These are phyloP conservation scores for barrel medic (Medicago truncatula) DNA, from an alignment of 306 rosid species.

Conservation along the genomic window MtrunA17r5.0-ANR NC_053042.1:21349501-21350000, in stretches of 20 bases:
- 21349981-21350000: too few relatives aligned
- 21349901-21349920: neutral
- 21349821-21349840: constrained; percentile 28
- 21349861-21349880: constrained; percentile 38
- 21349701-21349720: constrained; percentile 54
- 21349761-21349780: constrained; percentile 17
- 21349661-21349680: constrained; percentile 86
- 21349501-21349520: constrained; percentile 10
- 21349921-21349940: constrained; percentile 29
- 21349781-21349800: constrained; percentile 11
- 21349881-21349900: constrained; percentile 55
- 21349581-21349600: constrained; percentile 55
- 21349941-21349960: too few relatives aligned
- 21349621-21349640: constrained; percentile 74
- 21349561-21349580: constrained; percentile 59
- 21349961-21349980: too few relatives aligned
- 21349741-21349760: constrained; percentile 28
- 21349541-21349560: constrained; percentile 57
- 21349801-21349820: neutral
- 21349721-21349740: constrained; percentile 39
- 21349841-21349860: constrained; percentile 9
- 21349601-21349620: constrained; percentile 66
- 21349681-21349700: constrained; percentile 80
- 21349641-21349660: constrained; percentile 81
- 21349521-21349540: constrained; percentile 37